Evolutionary conservation across 192 early-diverging fungal species (phyloP).

Genomic region (Dissophora ornata): DNA sequence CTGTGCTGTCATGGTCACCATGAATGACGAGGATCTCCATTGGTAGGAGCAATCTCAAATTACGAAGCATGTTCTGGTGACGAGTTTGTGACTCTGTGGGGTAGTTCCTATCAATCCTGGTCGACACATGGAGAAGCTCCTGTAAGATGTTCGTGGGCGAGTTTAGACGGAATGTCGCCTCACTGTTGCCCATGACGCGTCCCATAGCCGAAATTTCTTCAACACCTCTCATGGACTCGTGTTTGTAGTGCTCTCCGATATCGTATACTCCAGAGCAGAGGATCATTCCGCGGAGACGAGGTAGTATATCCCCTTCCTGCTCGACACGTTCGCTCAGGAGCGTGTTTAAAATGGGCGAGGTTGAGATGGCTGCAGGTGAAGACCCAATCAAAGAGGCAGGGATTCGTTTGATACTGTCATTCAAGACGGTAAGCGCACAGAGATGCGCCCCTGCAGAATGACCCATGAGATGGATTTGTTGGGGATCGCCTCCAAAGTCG

Average conservation of each 20-base stretch:
- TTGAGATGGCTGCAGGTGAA: slow-evolving; percentile 6
- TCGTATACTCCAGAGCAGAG: slow-evolving; percentile 62
- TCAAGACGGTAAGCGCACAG: slow-evolving; percentile 51
- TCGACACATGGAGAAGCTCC: slow-evolving; percentile 31
- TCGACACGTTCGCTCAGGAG: not conserved
- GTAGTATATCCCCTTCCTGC: slow-evolving; percentile 23
- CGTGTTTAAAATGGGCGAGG: slow-evolving; percentile 27
- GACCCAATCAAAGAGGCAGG: slow-evolving; percentile 25
- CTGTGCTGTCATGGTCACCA: slow-evolving; percentile 47
- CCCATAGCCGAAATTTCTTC: slow-evolving; percentile 68
- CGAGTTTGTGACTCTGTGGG: slow-evolving; percentile 42
- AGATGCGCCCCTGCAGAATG: slow-evolving; percentile 58
- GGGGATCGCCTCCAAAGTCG: slow-evolving; percentile 53
- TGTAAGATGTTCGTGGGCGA: slow-evolving; percentile 43
- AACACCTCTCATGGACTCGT: slow-evolving; percentile 63
- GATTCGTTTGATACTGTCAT: slow-evolving; percentile 42
- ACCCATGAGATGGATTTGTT: slow-evolving; percentile 53
- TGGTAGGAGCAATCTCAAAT: slow-evolving; percentile 42
- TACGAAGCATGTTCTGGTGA: slow-evolving; percentile 37
- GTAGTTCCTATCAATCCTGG: slow-evolving; percentile 27
- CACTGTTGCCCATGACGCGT: slow-evolving; percentile 63
- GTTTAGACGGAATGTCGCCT: slow-evolving; percentile 20
- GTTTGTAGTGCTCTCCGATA: slow-evolving; percentile 59
- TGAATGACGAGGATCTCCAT: slow-evolving; percentile 54
- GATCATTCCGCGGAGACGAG: slow-evolving; percentile 48